Conservation (phyloP, 441 rosid genomes). For the Manihot esculenta region DNA sequence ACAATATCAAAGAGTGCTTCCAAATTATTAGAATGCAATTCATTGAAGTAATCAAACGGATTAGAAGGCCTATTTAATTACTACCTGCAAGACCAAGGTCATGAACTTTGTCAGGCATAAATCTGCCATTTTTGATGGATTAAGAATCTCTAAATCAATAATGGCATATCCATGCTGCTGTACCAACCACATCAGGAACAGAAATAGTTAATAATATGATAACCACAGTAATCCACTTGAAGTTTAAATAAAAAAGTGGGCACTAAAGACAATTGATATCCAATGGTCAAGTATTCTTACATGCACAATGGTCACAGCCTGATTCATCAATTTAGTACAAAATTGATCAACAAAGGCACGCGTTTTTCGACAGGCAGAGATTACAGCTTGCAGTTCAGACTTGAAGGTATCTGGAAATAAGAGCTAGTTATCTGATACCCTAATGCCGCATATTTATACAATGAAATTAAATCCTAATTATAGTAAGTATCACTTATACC, state of each 20-base stretch:
- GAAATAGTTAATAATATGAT: constrained; percentile 8
- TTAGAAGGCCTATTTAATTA: constrained; percentile 14
- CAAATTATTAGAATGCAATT: constrained; percentile 9
- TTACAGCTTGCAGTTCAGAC: constrained; percentile 64
- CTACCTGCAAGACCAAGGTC: constrained; percentile 71
- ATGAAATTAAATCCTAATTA: neutral
- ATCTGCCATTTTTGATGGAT: constrained; percentile 53
- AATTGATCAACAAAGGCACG: constrained; percentile 61
- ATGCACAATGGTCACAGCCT: constrained; percentile 53
- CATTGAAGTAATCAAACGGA: constrained; percentile 15
- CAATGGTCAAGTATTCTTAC: constrained; percentile 41
- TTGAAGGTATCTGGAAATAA: constrained; percentile 53
- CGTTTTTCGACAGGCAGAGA: constrained; percentile 68
- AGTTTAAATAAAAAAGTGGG: constrained; percentile 1
- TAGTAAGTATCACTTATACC: constrained; percentile 8
- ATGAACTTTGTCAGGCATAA: constrained; percentile 69
- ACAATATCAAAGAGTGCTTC: constrained; percentile 27
- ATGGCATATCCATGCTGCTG: constrained; percentile 75
- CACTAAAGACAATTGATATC: constrained; percentile 4
- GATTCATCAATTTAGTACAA: constrained; percentile 51
- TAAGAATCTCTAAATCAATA: constrained; percentile 62
- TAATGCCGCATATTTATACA: neutral
- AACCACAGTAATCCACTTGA: neutral
- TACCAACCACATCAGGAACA: constrained; percentile 15
- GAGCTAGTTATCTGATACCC: constrained; percentile 1